These are phyloP conservation scores for Collybiopsis luxurians DNA, from an alignment of 768 basidiomycete species.

Conservation along the genomic window DNA sequence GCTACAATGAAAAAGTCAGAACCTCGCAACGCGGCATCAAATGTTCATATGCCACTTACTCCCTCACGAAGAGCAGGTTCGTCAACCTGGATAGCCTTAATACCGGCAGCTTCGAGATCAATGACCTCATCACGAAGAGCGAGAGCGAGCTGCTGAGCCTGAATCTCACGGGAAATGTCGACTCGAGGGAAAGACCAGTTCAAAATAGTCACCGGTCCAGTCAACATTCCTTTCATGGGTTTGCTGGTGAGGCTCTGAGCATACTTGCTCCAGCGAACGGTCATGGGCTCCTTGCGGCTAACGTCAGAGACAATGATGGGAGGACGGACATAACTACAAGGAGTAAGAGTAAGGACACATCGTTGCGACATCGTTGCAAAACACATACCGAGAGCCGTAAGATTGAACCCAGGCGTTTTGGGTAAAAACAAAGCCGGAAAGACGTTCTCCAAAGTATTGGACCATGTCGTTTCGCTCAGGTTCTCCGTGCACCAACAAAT, in stretches of 20 bases:
- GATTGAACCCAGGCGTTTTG: conserved; percentile 99
- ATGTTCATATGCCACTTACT: conserved; percentile 41
- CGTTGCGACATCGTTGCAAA: neutral
- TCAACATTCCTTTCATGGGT: conserved; percentile 99
- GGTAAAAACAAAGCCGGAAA: conserved; percentile 96
- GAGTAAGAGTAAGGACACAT: conserved; percentile 8
- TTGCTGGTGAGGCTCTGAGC: conserved; percentile 91
- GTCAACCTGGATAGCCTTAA: conserved; percentile 98
- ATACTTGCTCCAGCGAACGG: conserved; percentile 95
- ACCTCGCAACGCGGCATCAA: conserved; percentile 1
- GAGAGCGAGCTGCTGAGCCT: conserved; percentile 97
- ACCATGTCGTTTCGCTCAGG: conserved; percentile 99
- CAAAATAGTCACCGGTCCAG: conserved; percentile 96
- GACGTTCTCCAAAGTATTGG: conserved; percentile 98
- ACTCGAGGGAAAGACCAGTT: conserved; percentile 99
- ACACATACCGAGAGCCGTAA: conserved; percentile 87
- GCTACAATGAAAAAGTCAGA: too few species aligned
- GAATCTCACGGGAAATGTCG: conserved; percentile 92
- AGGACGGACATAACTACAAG: conserved; percentile 85
- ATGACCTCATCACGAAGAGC: conserved; percentile 97
- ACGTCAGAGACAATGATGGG: conserved; percentile 99
- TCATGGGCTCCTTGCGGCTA: conserved; percentile 89
- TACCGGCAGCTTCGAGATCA: conserved; percentile 95
- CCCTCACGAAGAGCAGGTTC: conserved; percentile 99
- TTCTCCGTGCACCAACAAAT: conserved; percentile 98